phyloP scores from a whole-genome alignment of 1,284 basidiomycete species.

The Cutaneotrichosporon cutaneum region DNA sequence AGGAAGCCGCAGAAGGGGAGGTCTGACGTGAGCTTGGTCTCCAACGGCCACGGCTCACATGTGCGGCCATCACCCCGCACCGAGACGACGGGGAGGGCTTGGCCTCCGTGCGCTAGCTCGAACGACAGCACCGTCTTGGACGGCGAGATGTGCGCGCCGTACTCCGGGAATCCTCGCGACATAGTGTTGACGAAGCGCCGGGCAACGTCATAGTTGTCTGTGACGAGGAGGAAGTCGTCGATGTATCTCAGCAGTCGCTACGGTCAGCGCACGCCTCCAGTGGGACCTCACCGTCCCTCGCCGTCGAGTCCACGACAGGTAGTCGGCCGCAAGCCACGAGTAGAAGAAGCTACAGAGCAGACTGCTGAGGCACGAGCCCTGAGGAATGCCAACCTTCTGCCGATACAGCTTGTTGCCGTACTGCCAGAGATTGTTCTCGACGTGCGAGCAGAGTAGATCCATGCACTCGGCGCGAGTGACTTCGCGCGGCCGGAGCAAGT shows the following conservation, averaged over 20 bases:
- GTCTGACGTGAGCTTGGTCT: constrained; percentile 54
- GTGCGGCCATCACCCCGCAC: constrained; percentile 18
- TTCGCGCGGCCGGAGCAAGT: constrained; percentile 59
- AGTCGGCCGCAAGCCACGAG: constrained; percentile 74
- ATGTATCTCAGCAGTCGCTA: constrained; percentile 80
- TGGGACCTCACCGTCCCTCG: constrained; percentile 61
- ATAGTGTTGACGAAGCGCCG: constrained; percentile 72
- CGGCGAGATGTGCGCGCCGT: constrained; percentile 83
- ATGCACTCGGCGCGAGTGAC: constrained; percentile 62
- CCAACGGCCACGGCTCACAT: constrained; percentile 8
- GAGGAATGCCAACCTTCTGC: constrained; percentile 89
- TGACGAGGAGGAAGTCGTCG: constrained; percentile 91
- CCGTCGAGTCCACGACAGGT: constrained; percentile 63
- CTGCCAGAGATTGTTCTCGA: constrained; percentile 80
- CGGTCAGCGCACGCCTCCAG: constrained; percentile 3
- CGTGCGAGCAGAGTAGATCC: constrained; percentile 78
- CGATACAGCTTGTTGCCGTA: constrained; percentile 49
- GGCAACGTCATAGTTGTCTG: constrained; percentile 67
- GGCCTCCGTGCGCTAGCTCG: constrained; percentile 30
- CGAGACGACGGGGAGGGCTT: constrained; percentile 28
- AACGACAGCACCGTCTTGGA: constrained; percentile 76
- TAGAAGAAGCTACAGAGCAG: constrained; percentile 92
- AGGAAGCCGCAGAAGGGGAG: constrained; percentile 89
- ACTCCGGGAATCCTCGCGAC: constrained; percentile 82
- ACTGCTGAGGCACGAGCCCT: constrained; percentile 87